These are phyloP conservation scores for Gracilariopsis chorda DNA, from an alignment of 23 red algal genomes.

Conservation along the genomic window DNA sequence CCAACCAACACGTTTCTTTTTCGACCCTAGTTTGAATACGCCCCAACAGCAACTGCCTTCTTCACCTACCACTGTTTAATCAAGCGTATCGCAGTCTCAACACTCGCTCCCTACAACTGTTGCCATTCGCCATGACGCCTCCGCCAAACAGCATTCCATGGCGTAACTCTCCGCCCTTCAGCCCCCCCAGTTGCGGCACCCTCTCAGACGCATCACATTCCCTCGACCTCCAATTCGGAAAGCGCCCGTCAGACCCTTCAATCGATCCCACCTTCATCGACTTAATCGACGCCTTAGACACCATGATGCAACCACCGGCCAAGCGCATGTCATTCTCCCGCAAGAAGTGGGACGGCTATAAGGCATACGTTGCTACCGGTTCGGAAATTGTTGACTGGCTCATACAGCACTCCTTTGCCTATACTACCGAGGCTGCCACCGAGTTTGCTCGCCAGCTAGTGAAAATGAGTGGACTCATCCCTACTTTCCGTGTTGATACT, in stretches of 20 bases:
- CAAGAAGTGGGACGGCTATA: constrained; percentile 29
- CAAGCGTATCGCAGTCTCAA: too few species aligned
- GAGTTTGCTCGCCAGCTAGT: constrained; percentile 35
- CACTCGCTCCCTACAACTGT: too few species aligned
- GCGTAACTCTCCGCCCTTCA: constrained; percentile 8
- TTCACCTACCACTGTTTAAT: too few species aligned
- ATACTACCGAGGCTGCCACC: neutral
- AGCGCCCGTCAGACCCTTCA: constrained; percentile 18
- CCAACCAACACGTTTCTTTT: too few species aligned
- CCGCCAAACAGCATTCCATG: constrained; percentile 27
- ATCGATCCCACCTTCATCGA: constrained; percentile 26
- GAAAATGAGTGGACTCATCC: constrained; percentile 24
- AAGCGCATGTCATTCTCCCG: neutral
- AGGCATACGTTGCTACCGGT: constrained; percentile 23
- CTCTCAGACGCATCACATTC: neutral
- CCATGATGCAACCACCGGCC: constrained; percentile 41
- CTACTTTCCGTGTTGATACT: constrained; percentile 33
- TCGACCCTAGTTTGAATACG: too few species aligned
- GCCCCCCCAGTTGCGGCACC: neutral
- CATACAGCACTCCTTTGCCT: constrained; percentile 26
- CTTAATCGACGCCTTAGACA: constrained; percentile 26
- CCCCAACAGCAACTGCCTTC: too few species aligned
- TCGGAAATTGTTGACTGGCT: constrained; percentile 37
- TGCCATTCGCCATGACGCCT: too few species aligned
- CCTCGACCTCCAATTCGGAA: neutral